Evolutionary conservation across 306 rosid genomes (phyloP), one percentile per base, ranked within the genome.

Genomic region (Cicer chorassanicum): DNA sequence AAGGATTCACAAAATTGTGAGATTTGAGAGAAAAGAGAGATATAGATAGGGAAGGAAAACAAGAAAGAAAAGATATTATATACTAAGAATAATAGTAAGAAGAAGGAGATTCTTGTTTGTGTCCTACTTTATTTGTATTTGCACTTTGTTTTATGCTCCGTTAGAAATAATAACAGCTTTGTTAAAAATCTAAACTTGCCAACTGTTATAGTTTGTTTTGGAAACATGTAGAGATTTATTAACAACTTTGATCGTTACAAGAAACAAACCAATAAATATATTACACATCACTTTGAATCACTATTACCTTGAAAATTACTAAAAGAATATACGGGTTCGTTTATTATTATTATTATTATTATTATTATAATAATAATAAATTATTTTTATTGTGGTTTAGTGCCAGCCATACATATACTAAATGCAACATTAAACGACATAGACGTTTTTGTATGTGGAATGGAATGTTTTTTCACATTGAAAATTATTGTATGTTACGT

Each of bases 131-230:
- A 60, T 34, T 65, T 55, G 51, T 55, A 70, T 8, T 41, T 34
- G 29, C n/a, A 43, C 21, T 65, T 76, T 64, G 39, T 42, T 76
- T 44, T 55, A 5, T 50, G 51, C 65, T 62, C 24, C 45, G 14
- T 10, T 45, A 49, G 57, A 64, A 73, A 46, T 16, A 69, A 76
- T 73, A 61, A 79, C 65, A 79, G 77, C 78, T 80, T 76, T 49
- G 61, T 79, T 13, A 44, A 13, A n/a, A 66, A 57, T n/a, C 34
- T n/a, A 50, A 82, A 65, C 6, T 40, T 7, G 82, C 49, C 71
- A 73, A 73, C 82, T 49, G 82, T 78, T 62, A 74, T 24, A 1
- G 69, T 11, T 73, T 61, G 77, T 73, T 73, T 65, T 21, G 71
- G 71, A 81, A 64, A 70, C n/a, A 67, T 6, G 73, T 59, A 49